A percentile compares a stretch with the other conserved stretches of the same genome.
Conservation (phyloP, 805 yeast species). For the Hanseniaspora valbyensis region DNA sequence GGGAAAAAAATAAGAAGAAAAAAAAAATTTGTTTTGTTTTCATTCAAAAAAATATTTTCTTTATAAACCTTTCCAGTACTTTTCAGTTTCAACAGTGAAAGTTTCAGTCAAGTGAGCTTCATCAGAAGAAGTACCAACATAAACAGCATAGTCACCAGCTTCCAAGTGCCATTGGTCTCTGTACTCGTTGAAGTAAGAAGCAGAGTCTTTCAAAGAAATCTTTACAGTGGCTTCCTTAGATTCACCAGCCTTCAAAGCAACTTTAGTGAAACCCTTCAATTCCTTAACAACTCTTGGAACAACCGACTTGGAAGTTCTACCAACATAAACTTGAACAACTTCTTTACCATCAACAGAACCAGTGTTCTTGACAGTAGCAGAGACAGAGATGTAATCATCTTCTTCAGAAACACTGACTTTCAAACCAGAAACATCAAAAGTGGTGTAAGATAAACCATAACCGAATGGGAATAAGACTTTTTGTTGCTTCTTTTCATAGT, state of each 20-base stretch:
- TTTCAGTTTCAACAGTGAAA: constrained; percentile 21
- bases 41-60: no score
- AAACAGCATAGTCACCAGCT: constrained; percentile 39
- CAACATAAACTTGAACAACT: constrained; percentile 44
- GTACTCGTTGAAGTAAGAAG: constrained; percentile 45
- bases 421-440: constrained; percentile 36
- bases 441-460: constrained; percentile 49
- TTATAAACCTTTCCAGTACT: constrained; percentile 22
- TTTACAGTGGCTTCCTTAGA: constrained; percentile 30
- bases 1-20: no score
- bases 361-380: constrained; percentile 38
- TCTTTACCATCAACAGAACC: constrained; percentile 43
- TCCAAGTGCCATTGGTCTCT: constrained; percentile 41
- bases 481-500: constrained; percentile 42
- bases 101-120: constrained; percentile 23
- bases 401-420: constrained; percentile 27
- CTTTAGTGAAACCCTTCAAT: constrained; percentile 47
- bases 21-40: no score
- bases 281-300: constrained; percentile 47
- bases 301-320: constrained; percentile 27
- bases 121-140: constrained; percentile 35
- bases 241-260: constrained; percentile 37
- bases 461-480: constrained; percentile 52
- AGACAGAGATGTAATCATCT: constrained; percentile 22
- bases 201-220: constrained; percentile 38